Evolutionary conservation across 345 rosid genomes (phyloP), one percentile per base, ranked within the genome.

Genomic region (Aquilaria sinensis): DNA sequence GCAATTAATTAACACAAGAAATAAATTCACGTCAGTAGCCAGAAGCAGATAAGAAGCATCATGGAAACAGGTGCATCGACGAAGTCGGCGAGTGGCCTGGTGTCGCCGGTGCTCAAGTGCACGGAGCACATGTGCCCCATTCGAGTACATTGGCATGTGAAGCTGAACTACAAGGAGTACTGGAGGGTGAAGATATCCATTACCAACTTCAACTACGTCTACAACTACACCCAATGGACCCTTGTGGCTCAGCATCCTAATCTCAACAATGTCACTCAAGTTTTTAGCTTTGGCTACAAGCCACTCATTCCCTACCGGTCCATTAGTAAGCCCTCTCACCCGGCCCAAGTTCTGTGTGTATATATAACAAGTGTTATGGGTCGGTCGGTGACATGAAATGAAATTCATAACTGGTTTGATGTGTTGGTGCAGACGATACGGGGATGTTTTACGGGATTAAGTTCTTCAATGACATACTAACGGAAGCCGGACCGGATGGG

Each of bases 391-490:
- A 23, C 23, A 23, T 23, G 23, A 23, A 37, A 57, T 34, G 7
- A 10, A 9, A 37, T n/a, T 15, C 6, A 7, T 13, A 31, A 31
- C 30, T 31, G 12, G 33, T 10, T 51, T 16, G 33, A 13, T 15
- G 34, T 47, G 30, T 34, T 12, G 34, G 0, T 61, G 72, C 72
- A 79, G 80, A 80, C 71, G 84, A 76, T 53, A 71, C 72, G 0
- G 80, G 75, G 4, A 81, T 75, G 81, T 77, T 80, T 62, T 70
- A 62, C 8, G 80, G 85, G 32, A 48, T 68, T 31, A 75, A 72
- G 70, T 70, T 48, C 64, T 77, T 41, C 69, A 81, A 78, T 58
- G 80, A 73, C 58, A 43, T 66, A 13, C 58, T 77, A n/a, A 66
- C 57, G 78, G 67, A 81, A 59, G 78, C 78, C 4, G 80, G 82